Evolutionary conservation across 2,329 filamentous ascomycete species (phyloP), one percentile per base, ranked within the genome.

Genomic region (Xylariaceae sp.): DNA sequence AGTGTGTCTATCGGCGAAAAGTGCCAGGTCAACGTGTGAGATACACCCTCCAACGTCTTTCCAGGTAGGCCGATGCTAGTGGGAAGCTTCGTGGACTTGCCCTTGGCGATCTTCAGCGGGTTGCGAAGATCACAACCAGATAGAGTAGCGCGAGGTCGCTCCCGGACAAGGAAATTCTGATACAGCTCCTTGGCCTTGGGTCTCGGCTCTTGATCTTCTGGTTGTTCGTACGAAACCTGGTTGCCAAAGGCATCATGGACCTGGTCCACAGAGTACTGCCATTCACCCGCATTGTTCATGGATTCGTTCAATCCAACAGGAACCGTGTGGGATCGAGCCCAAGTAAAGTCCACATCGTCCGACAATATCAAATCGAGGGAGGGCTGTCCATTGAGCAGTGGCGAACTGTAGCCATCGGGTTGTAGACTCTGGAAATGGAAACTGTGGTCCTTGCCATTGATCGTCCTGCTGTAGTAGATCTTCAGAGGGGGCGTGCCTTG

Each of bases 341-440:
- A 97, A 0, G 88, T 86, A 39, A 89, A 80, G 65, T 93, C 88
- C 51, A 88, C 80, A 35, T 84, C 80, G 45, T 77, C 81, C 10
- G 81, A 75, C 48, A 78, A 75, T 48, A 88, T 77, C 48, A 92
- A 71, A 15, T 80, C 81, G 17, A 81, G 81, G 1, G 82, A 79
- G 30, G 77, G 79, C 53, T 81, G 78, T 50, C 84, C 80, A 53
- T 82, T 82, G n/a, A 88, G 75, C 41, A 96, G 78, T 1, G 92
- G 91, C 1, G 91, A 96, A 2, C 83, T 80, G 68, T 92, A 88
- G 41, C 90, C 89, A 53, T 97, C 92, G 0, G 94, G 92, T 67
- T 96, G 92, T 50, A 99, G 85, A 69, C 90, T 96, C 74, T 97
- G 92, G 67, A 96, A 93, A 63, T 93, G 91, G 66, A 92, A 91